Conservation (phyloP, 352 stramenopile species). For the Pythium phragmiticola region DNA sequence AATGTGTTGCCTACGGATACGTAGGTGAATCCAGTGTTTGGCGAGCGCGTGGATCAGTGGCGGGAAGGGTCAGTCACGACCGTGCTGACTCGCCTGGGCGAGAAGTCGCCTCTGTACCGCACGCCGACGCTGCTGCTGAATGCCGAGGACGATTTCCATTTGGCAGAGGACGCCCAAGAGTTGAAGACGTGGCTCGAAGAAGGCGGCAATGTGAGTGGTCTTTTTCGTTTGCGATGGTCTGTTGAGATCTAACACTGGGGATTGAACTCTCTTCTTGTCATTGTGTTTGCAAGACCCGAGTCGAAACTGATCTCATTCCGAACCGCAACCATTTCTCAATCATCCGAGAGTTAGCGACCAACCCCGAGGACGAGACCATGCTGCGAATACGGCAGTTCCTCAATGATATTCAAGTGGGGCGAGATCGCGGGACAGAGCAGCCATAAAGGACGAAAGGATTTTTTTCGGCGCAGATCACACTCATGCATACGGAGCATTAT, state of each 20-base stretch:
- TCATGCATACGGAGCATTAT: too few relatives aligned
- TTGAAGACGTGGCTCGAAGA: conserved; percentile 57
- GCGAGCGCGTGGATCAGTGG: conserved; percentile 61
- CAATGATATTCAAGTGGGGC: background rate
- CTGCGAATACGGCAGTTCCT: conserved; percentile 49
- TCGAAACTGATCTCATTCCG: conserved; percentile 44
- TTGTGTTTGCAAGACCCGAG: conserved; percentile 21
- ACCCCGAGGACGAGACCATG: conserved; percentile 40
- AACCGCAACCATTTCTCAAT: conserved; percentile 79
- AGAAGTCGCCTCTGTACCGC: conserved; percentile 41
- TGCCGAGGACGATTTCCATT: conserved; percentile 79
- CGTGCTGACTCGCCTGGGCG: conserved; percentile 39
- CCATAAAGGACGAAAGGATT: background rate
- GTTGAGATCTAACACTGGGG: background rate
- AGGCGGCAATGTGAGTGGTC: conserved; percentile 48
- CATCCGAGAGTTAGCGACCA: conserved; percentile 49
- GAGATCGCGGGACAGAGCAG: background rate
- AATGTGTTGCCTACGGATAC: background rate
- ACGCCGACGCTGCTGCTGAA: conserved; percentile 64
- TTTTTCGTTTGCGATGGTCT: background rate
- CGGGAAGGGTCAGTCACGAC: conserved; percentile 64
- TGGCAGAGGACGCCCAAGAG: conserved; percentile 67
- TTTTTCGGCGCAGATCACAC: background rate
- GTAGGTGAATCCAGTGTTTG: conserved; percentile 64
- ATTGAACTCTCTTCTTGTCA: background rate